A percentile compares a stretch with the other conserved stretches of the same genome.
phyloP scores from a whole-genome alignment of 1,284 basidiomycete species.

The Pseudomicrostroma phylloplanum region DNA sequence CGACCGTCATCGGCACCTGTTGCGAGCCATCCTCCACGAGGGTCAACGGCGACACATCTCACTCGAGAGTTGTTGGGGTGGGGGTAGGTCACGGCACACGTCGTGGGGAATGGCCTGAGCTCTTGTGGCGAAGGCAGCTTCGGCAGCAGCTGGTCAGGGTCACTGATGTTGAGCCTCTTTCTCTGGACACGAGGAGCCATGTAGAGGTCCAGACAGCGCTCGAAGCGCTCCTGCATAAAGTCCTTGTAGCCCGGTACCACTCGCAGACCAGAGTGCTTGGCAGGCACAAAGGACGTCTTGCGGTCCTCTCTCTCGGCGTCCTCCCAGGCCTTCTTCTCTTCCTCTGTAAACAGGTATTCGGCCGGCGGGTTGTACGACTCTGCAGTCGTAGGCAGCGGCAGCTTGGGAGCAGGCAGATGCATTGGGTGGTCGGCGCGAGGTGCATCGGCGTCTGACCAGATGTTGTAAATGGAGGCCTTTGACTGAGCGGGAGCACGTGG shows the following conservation, averaged over 20 bases:
- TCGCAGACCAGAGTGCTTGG: constrained; percentile 77
- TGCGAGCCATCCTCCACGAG: constrained; percentile 81
- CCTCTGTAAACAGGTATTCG: constrained; percentile 87
- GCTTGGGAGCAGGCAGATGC: constrained; percentile 85
- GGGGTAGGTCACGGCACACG: constrained; percentile 66
- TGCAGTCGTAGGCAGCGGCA: constrained; percentile 76
- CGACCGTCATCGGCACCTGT: constrained; percentile 86
- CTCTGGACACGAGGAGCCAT: constrained; percentile 76
- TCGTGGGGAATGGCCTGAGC: constrained; percentile 88
- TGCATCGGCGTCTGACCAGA: constrained; percentile 68
- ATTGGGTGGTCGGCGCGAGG: constrained; percentile 56
- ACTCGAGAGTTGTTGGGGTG: constrained; percentile 65
- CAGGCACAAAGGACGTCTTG: constrained; percentile 79
- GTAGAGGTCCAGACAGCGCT: constrained; percentile 91
- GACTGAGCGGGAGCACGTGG: constrained; percentile 67
- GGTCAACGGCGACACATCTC: constrained; percentile 72
- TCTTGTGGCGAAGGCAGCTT: constrained; percentile 91
- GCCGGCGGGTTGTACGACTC: constrained; percentile 98
- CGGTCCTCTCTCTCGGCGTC: constrained; percentile 81
- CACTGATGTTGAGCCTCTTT: constrained; percentile 47
- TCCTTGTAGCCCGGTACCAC: constrained; percentile 84
- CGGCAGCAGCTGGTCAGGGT: constrained; percentile 79
- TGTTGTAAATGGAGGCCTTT: constrained; percentile 73
- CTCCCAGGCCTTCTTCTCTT: constrained; percentile 79
- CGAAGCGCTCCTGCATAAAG: constrained; percentile 90